These are phyloP conservation scores for Brassica balearica DNA, from an alignment of 441 rosid species.

Conservation along the genomic window DNA sequence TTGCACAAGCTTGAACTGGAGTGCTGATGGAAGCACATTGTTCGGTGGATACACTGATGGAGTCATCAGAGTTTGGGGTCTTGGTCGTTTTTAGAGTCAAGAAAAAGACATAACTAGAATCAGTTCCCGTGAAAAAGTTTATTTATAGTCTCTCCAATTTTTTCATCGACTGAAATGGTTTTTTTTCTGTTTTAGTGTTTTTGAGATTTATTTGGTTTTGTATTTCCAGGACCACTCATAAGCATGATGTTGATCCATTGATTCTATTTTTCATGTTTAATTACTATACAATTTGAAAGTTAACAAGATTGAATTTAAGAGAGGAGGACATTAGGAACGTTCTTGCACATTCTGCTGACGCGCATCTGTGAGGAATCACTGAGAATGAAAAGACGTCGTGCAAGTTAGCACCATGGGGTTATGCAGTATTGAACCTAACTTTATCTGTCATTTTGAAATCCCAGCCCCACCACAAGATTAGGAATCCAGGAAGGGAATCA, in stretches of 20 bases:
- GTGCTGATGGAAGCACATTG: slow-evolving; percentile 88
- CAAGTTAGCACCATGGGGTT: slow-evolving; percentile 84
- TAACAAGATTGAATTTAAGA: not conserved
- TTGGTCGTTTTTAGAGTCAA: slow-evolving; percentile 65
- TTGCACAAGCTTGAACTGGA: slow-evolving; percentile 96
- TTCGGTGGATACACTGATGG: slow-evolving; percentile 95
- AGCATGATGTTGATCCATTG: slow-evolving; percentile 4
- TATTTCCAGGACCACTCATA: slow-evolving; percentile 14
- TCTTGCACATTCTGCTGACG: slow-evolving; percentile 49
- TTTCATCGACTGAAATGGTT: not conserved
- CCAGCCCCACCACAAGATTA: not conserved
- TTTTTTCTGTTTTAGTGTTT: slow-evolving; percentile 29
- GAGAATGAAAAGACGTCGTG: slow-evolving; percentile 79
- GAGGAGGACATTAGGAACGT: not conserved
- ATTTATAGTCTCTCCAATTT: not conserved
- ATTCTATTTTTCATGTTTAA: slow-evolving; percentile 1
- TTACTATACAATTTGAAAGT: not conserved
- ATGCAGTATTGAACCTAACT: slow-evolving; percentile 87
- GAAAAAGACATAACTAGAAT: not conserved
- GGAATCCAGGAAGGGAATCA: not conserved
- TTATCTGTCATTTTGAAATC: slow-evolving; percentile 35
- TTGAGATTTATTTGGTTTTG: slow-evolving; percentile 8
- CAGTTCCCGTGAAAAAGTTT: not conserved
- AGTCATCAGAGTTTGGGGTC: slow-evolving; percentile 91
- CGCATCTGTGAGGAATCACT: slow-evolving; percentile 51